Percentiles rank a stretch among this genome's conserved stretches.
phyloP scores from a whole-genome alignment of 2,329 filamentous ascomycete genomes.

The Pestalotiopsis fici region DNA sequence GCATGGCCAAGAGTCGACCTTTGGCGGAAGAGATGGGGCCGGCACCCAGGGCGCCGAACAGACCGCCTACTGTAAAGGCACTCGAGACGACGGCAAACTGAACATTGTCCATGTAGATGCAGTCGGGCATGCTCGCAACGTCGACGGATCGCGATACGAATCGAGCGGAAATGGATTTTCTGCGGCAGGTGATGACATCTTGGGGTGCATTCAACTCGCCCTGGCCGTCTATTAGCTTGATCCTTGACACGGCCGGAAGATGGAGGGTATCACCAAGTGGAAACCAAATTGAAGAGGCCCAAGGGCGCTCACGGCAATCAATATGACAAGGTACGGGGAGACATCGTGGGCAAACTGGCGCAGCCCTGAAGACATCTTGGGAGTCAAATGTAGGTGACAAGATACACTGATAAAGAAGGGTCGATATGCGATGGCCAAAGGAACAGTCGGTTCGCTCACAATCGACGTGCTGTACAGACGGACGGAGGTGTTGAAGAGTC shows the following conservation, averaged over 20 bases:
- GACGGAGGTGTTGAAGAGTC: background rate
- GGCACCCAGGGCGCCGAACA: slow-evolving; percentile 78
- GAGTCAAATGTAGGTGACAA: no score
- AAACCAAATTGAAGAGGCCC: slow-evolving; percentile 94
- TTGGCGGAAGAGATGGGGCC: slow-evolving; percentile 77
- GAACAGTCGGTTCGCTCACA: no score
- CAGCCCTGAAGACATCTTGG: slow-evolving; percentile 20
- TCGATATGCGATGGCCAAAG: background rate
- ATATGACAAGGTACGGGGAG: slow-evolving; percentile 75
- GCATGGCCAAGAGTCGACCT: slow-evolving; percentile 77
- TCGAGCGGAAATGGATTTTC: slow-evolving; percentile 48
- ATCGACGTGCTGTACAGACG: no score
- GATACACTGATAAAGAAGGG: background rate
- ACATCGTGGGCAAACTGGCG: slow-evolving; percentile 46
- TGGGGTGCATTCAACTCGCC: slow-evolving; percentile 94
- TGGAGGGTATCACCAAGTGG: slow-evolving; percentile 67
- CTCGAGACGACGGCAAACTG: slow-evolving; percentile 87
- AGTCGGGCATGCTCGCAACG: slow-evolving; percentile 60
- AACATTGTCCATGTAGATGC: slow-evolving; percentile 82
- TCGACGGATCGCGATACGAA: slow-evolving; percentile 26
- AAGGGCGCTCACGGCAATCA: slow-evolving; percentile 76
- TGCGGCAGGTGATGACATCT: slow-evolving; percentile 86
- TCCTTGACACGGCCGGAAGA: background rate
- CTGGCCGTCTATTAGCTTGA: slow-evolving; percentile 42
- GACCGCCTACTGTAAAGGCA: slow-evolving; percentile 86